Evolutionary conservation across 139 green algal species (phyloP), one percentile per base, ranked within the genome.

Genomic region (Chlamydomonas sp.): DNA sequence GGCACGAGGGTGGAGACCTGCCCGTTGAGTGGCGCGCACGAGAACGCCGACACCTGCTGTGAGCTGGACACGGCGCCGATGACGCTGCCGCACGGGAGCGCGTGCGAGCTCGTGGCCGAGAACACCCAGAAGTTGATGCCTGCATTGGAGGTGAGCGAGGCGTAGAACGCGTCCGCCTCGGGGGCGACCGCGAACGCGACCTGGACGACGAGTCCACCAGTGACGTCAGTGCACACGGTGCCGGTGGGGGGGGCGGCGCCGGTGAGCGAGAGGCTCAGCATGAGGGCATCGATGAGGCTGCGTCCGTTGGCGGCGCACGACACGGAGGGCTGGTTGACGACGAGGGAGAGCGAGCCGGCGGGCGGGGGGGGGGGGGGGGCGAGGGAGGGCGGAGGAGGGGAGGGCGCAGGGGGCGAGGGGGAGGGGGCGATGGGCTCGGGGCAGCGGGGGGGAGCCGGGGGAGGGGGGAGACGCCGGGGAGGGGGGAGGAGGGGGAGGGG

Each of bases 401-500:
- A n/a, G n/a, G n/a, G n/a, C n/a, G n/a, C n/a, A n/a, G 54, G 6
- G 16, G 54, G 54, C 8, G 54, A 64, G 54, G 54, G 54, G 34
- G 54, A 26, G 34, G 54, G 54, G 16, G 54, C 20, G 22, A 26
- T 22, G 26, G 54, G 54, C 8, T 22, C 24, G 20, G 54, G 54
- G 16, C 10, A 36, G 54, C 24, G 54, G 8, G 26, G 20, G 34
- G 54, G 54, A 33, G 54, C 30, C 16, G 54, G 54, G 34, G 54
- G 54, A 36, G 54, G 54, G 54, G 54, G 26, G 54, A 20, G 6
- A 36, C n/a, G n/a, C n/a, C n/a, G 54, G 54, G 26, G 8, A 36
- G 22, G 54, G 54, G 22, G 54, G 54, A 64, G 54, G 54, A 64
- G 54, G 54, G 16, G 54, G 54, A 10, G 54, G 54, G n/a, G n/a